Base-by-base conservation (phyloP, 805 yeast species). In the Saccharomyces mikatae region DNA sequence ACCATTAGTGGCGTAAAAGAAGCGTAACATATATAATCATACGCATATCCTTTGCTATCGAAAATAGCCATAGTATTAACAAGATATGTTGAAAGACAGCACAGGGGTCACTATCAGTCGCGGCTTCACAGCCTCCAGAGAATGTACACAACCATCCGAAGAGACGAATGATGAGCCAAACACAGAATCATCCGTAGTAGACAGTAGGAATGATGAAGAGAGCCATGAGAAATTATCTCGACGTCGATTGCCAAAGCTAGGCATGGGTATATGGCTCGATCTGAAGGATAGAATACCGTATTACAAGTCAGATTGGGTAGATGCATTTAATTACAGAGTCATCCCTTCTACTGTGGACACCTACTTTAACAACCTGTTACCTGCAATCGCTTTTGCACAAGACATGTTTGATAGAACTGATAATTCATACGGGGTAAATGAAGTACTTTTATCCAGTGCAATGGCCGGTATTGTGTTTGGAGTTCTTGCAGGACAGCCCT, bases 311-410 rank as follows among this genome's bases (percentile, higher is more conserved):
- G 98, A 92, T 67, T 85, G 92, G 82, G 78, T 63, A 14, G 98
- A 92, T 72, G 92, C 92, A 0, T 76, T 79, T 70, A 84, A 88
- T 65, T 94, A 94, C 67, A 71, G 99, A 63, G 95, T 91, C 13
- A 74, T 92, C 1, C 99, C 99, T 0, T 76, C 96, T 0, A 83
- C 89, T 0, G 72, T 87, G 1, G 89, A 80, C 67, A 86, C 94
- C 13, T 92, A 86, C 69, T 90, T 94, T 76, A 90, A 96, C 47
- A 92, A 94, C 67, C 67, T 92, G 48, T 75, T 92, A 41, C 98
- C 98, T 1, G 97, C 97, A 0, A 78, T 92, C 46, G 97, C 98
- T 0, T 92, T 92, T 76, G 96, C 97, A 0, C 97, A 89, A 65
- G 98, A 92, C 67, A 87, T 92, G 96, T 91, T 90, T 69, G 96